These are phyloP conservation scores for Psidium guajava DNA, from an alignment of 345 rosid species.

Conservation along the genomic window DNA sequence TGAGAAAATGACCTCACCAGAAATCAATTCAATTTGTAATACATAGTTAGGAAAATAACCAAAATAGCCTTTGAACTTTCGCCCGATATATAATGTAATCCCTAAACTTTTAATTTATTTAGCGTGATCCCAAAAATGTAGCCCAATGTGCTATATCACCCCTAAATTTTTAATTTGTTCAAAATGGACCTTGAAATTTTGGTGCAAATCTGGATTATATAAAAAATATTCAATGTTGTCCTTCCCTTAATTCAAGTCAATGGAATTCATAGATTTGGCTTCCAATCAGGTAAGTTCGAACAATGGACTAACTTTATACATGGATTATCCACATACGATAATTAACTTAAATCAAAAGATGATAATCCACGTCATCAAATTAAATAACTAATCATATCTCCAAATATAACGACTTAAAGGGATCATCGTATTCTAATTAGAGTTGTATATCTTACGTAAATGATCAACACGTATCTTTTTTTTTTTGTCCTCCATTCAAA, in stretches of 20 bases:
- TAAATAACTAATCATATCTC: neutral
- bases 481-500: neutral
- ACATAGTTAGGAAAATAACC: neutral
- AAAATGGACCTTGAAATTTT: accelerated
- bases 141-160: no score
- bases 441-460: neutral
- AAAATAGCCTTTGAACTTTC: neutral
- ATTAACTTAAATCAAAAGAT: neutral
- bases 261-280: accelerated
- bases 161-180: no score
- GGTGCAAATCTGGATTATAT: neutral
- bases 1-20: accelerated
- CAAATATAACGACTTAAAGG: neutral
- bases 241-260: neutral
- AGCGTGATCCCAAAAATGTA: accelerated
- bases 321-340: accelerated
- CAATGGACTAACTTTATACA: accelerated
- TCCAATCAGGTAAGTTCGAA: accelerated
- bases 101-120: accelerated
- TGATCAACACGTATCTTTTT: neutral
- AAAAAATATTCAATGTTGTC: accelerated
- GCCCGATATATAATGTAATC: accelerated
- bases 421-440: neutral
- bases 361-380: neutral
- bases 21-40: neutral